Conservation (phyloP, 2,329 filamentous ascomycete species). For the Xylaria sp. region DNA sequence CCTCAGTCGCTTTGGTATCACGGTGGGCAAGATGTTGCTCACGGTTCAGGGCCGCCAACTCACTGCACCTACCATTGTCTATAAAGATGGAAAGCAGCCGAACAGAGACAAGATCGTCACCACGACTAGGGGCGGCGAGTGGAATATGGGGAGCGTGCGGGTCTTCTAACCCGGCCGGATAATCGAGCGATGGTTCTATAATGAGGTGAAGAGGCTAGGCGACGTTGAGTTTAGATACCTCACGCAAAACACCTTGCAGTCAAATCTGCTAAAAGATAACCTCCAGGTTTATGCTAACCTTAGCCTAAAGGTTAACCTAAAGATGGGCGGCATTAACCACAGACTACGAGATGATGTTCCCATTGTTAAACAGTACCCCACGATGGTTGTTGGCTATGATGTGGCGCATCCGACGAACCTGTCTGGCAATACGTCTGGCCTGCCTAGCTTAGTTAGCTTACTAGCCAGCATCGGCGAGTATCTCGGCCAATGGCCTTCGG, state of each 20-base stretch:
- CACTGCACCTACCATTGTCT: slow-evolving; percentile 63
- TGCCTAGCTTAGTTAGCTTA: slow-evolving; percentile 80
- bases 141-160: slow-evolving; percentile 69
- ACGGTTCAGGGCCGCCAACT: slow-evolving; percentile 77
- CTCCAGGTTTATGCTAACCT: slow-evolving; percentile 70
- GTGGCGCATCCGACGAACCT: slow-evolving; percentile 83
- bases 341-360: slow-evolving; percentile 63
- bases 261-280: slow-evolving; percentile 44
- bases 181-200: slow-evolving; percentile 65
- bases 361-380: slow-evolving; percentile 66
- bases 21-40: slow-evolving; percentile 65
- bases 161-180: slow-evolving; percentile 57
- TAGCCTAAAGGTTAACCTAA: slow-evolving; percentile 81
- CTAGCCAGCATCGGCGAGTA: slow-evolving; percentile 75
- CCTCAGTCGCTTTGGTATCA: slow-evolving; percentile 63
- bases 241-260: slow-evolving; percentile 66
- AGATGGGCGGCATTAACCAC: slow-evolving; percentile 77
- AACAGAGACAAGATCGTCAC: slow-evolving; percentile 41
- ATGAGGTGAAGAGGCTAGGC: slow-evolving; percentile 68
- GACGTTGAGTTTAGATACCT: slow-evolving; percentile 71
- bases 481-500: slow-evolving; percentile 79
- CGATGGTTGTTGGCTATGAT: slow-evolving; percentile 88
- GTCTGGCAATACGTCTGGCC: slow-evolving; percentile 58
- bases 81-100: slow-evolving; percentile 46
- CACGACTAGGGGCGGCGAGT: slow-evolving; percentile 62